These are phyloP conservation scores for Torulaspora quercuum DNA, from an alignment of 805 yeast species.

Conservation along the genomic window DNA sequence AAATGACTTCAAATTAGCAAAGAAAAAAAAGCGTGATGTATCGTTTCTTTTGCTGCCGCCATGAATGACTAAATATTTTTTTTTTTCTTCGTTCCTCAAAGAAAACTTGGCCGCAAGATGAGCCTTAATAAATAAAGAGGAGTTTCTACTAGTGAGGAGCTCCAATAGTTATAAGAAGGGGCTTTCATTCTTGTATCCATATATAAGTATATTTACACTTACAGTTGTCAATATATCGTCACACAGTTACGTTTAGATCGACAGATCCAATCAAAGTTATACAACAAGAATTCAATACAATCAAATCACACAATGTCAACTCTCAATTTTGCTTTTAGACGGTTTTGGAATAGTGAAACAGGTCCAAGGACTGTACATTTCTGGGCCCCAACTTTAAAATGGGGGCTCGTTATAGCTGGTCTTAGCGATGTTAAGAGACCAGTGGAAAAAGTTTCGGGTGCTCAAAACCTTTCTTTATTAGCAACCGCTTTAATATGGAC, in stretches of 20 bases:
- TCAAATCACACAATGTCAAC: conserved; percentile 19
- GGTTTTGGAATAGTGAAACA: conserved; percentile 79
- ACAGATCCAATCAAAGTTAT: not conserved
- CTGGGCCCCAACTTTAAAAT: conserved; percentile 78
- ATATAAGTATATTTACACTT: no score
- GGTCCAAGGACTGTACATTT: conserved; percentile 98
- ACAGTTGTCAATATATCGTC: no score
- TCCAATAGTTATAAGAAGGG: not conserved
- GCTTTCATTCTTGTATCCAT: no score
- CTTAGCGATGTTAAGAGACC: conserved; percentile 83
- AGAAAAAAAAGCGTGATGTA: conserved; percentile 4
- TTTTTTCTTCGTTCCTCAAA: no score
- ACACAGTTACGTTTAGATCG: no score
- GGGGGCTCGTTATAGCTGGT: conserved; percentile 93
- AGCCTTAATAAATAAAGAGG: no score
- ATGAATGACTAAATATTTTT: no score
- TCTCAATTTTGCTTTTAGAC: conserved; percentile 45
- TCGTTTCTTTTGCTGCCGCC: conserved; percentile 1
- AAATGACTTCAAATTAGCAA: not conserved
- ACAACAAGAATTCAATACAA: not conserved
- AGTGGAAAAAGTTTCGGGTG: conserved; percentile 84
- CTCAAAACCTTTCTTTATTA: conserved; percentile 60
- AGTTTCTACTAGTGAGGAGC: no score
- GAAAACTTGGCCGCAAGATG: not conserved
- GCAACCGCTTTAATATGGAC: conserved; percentile 97